Conservation (phyloP, 1,284 basidiomycete species). For the Ustilago tritici region DNA sequence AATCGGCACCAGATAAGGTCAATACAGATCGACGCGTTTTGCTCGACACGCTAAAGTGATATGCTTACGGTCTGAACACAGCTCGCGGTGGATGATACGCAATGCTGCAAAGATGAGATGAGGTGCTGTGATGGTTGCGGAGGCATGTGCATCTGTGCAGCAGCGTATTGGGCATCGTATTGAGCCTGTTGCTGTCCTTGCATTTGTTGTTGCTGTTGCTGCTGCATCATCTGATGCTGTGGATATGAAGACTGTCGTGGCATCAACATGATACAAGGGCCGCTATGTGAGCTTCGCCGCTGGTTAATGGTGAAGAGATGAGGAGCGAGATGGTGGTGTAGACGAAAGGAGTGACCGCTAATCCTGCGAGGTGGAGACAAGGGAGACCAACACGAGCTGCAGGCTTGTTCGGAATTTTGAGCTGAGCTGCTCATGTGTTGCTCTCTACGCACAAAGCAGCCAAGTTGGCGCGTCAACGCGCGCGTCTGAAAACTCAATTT, state of each 20-base stretch:
- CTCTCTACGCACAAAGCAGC: slow-evolving; percentile 6
- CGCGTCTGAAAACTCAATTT: neutral
- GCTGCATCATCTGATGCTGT: slow-evolving; percentile 26
- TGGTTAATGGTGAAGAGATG: no score
- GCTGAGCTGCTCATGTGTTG: slow-evolving; percentile 17
- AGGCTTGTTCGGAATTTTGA: slow-evolving; percentile 1
- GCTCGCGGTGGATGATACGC: slow-evolving; percentile 33
- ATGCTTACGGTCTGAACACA: slow-evolving; percentile 41
- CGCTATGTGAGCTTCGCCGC: no score
- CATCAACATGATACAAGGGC: slow-evolving; percentile 22
- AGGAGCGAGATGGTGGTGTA: neutral
- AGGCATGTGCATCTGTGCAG: slow-evolving; percentile 26
- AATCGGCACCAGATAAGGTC: neutral
- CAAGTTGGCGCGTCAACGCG: slow-evolving; percentile 14
- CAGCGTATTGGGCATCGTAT: slow-evolving; percentile 20
- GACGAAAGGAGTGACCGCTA: neutral
- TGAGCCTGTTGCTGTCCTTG: slow-evolving; percentile 7
- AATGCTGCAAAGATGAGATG: slow-evolving; percentile 38
- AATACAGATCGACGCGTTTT: neutral
- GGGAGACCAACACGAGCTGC: slow-evolving; percentile 20
- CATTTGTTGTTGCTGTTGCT: slow-evolving; percentile 8
- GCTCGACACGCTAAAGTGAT: no score
- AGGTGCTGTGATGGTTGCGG: slow-evolving; percentile 40
- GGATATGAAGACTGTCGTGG: slow-evolving; percentile 35
- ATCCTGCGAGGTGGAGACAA: slow-evolving; percentile 2